These are phyloP conservation scores for Pyrus hybrid DNA, from an alignment of 331 rosid genomes.

Conservation along the genomic window DNA sequence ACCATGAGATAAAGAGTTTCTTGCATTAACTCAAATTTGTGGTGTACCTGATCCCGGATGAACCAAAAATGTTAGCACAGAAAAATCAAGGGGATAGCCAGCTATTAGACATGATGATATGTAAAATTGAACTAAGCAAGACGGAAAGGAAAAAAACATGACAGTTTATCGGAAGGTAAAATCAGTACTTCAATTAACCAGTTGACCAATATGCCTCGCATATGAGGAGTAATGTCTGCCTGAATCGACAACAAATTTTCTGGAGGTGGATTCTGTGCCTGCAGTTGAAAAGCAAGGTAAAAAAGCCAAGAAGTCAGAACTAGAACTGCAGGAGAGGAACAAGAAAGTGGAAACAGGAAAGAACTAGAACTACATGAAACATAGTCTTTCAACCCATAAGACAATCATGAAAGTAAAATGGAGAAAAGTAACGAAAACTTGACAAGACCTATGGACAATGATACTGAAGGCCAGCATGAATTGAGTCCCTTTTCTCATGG, in stretches of 20 bases:
- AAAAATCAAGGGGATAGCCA: neutral
- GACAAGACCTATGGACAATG: no score
- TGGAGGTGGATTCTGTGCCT: slow-evolving; percentile 50
- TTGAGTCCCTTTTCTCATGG: no score
- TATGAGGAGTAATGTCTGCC: slow-evolving; percentile 55
- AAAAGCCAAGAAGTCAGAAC: neutral
- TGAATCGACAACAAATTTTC: slow-evolving; percentile 63
- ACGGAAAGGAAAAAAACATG: neutral
- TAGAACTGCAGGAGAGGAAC: no score
- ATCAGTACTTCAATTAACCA: slow-evolving; percentile 81
- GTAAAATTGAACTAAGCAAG: neutral
- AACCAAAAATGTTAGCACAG: neutral
- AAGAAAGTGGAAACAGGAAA: no score
- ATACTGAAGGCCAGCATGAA: no score
- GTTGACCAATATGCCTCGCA: slow-evolving; percentile 85
- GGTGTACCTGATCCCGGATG: slow-evolving; percentile 59
- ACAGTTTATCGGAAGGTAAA: slow-evolving; percentile 9
- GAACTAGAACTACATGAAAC: neutral
- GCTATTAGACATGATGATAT: neutral
- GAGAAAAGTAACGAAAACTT: no score
- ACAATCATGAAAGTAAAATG: no score
- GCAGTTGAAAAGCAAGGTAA: slow-evolving; percentile 10
- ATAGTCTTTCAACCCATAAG: no score
- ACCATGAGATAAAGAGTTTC: slow-evolving; percentile 82
- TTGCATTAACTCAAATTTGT: slow-evolving; percentile 81